Base-by-base conservation (phyloP, 768 basidiomycete species). In the Tulasnella sp. region DNA sequence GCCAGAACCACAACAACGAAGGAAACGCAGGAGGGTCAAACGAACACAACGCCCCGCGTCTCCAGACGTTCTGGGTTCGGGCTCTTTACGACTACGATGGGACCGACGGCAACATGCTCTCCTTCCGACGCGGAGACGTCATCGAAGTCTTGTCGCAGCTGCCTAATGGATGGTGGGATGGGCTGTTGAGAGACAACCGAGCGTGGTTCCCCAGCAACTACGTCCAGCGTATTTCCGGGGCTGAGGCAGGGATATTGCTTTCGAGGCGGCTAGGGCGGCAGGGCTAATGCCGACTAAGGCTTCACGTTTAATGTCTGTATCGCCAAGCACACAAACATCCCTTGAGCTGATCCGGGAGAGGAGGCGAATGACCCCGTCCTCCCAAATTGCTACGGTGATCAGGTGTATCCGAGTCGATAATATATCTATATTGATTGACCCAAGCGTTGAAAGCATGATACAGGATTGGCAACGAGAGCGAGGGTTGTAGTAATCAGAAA, bases 201-300 rank as follows among this genome's bases (percentile, higher is more conserved):
- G 96, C n/a, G n/a, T n/a, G 93, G 93, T 95, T 98, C 80, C 96
- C 96, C 22, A 93, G 91, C 75, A 98, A 98, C 82, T 98, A 96
- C 82, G 94, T 96, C 62, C 81, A 83, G 63, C 79, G 86, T 62
- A 88, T 97, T 71, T 85, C 87, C 29, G 91, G 92, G 74, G 89
- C 91, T 77, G 91, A 92, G 77, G 91, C 89, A 3, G 92, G 92
- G 73, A 79, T 84, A n/a, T n/a, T n/a, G n/a, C n/a, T n/a, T n/a
- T n/a, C n/a, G n/a, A n/a, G n/a, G n/a, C n/a, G n/a, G n/a, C n/a
- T n/a, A n/a, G n/a, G n/a, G n/a, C n/a, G n/a, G n/a, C n/a, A n/a
- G n/a, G n/a, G n/a, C n/a, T n/a, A n/a, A n/a, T n/a, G n/a, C n/a
- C n/a, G n/a, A n/a, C n/a, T n/a, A n/a, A n/a, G n/a, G n/a, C n/a